phyloP scores from a whole-genome alignment of 176 grass and related monocot species.

The Musa troglodytarum region DNA sequence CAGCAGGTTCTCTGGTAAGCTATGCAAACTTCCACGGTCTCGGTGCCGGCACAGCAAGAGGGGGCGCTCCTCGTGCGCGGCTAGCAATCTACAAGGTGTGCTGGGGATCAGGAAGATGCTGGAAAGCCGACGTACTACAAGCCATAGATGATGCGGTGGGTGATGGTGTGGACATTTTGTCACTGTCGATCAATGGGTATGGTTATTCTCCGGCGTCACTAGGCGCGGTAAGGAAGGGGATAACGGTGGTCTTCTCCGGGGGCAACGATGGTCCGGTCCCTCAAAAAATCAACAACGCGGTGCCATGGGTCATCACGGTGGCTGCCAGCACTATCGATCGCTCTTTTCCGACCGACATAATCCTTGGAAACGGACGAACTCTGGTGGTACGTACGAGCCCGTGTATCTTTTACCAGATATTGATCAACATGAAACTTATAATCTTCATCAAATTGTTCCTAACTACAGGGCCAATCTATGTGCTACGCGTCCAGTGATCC shows the following conservation, averaged over 20 bases:
- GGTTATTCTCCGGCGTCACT: conserved; percentile 40
- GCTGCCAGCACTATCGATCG: conserved; percentile 54
- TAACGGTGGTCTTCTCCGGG: conserved; percentile 60
- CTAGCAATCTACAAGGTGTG: conserved; percentile 51
- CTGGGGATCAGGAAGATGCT: conserved; percentile 29
- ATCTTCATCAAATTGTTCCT: background rate
- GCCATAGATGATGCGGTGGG: conserved; percentile 60
- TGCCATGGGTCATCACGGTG: conserved; percentile 68
- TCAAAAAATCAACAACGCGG: conserved; percentile 29
- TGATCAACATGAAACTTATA: background rate
- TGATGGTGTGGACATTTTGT: conserved; percentile 65
- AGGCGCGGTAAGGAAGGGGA: conserved; percentile 45
- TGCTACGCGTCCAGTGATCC: background rate
- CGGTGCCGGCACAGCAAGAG: conserved; percentile 32
- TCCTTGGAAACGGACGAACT: conserved; percentile 40
- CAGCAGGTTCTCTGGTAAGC: conserved; percentile 40
- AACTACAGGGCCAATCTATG: background rate
- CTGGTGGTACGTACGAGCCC: background rate
- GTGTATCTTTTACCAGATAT: background rate
- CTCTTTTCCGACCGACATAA: conserved; percentile 37
- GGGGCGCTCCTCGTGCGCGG: conserved; percentile 50
- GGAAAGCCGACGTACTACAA: conserved; percentile 45
- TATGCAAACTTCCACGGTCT: conserved; percentile 44
- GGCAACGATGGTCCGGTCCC: conserved; percentile 49
- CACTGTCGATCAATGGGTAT: conserved; percentile 45